phyloP scores from a whole-genome alignment of 2,329 filamentous ascomycete species.

The Nothopassalora personata region DNA sequence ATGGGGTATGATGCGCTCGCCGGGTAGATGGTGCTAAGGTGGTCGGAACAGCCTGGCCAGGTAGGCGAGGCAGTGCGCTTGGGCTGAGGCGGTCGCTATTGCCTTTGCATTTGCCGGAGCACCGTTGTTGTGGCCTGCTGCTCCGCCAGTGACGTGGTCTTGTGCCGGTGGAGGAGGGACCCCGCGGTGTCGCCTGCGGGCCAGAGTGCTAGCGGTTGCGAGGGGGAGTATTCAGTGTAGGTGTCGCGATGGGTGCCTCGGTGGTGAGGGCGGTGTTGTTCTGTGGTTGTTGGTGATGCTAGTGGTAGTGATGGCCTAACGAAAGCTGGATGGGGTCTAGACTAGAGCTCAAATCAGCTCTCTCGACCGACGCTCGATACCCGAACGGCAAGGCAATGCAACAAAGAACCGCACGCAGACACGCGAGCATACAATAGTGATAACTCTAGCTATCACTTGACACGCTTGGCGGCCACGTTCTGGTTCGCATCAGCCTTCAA shows the following conservation, averaged over 20 bases:
- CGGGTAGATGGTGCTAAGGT: conserved; percentile 33
- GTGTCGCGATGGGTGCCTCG: not conserved
- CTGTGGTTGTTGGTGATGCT: not conserved
- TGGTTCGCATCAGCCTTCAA: not conserved
- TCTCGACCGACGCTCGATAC: not conserved
- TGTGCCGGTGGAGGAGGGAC: conserved; percentile 17
- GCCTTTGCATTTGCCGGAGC: conserved; percentile 24
- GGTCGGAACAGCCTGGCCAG: conserved; percentile 42
- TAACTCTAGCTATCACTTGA: not conserved
- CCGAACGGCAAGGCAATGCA: not conserved
- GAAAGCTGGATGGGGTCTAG: not conserved
- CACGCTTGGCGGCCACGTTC: not conserved
- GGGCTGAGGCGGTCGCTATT: conserved; percentile 33
- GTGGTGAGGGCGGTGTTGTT: not conserved
- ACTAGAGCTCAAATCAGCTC: not conserved
- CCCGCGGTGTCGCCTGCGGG: conserved; percentile 15
- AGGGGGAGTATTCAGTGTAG: not conserved
- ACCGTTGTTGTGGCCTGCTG: conserved; percentile 22
- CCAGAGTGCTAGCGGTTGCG: conserved; percentile 18
- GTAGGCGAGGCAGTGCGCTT: conserved; percentile 42
- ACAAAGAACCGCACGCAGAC: not conserved
- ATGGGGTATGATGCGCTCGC: conserved; percentile 5
- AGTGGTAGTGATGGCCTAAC: not conserved
- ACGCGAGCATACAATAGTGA: not conserved
- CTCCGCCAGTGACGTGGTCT: conserved; percentile 15